Base-by-base conservation (phyloP, 805 yeast species). In the Cyberlindnera sargentensis region DNA sequence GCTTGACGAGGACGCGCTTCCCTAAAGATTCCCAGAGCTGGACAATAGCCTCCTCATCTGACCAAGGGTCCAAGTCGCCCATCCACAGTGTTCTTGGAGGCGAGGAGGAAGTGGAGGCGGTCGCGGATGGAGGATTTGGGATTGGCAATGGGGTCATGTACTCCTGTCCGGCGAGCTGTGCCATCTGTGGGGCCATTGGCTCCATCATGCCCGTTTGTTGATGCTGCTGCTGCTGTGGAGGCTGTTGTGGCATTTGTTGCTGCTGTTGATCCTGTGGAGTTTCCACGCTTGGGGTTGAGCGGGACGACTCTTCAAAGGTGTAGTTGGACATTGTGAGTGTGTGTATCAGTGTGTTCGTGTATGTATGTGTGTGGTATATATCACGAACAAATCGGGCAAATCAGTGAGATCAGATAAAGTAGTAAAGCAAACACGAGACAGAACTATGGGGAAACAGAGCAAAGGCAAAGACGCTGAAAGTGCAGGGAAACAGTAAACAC, bases 61-160 rank as follows among this genome's bases (percentile, higher is more conserved):
- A 76, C 76, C 83, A 77, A 2, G 91, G 87, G 57, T 84, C 91
- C 51, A 84, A 66, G 61, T 84, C 93, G 8, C 95, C 95, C 95
- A 84, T 84, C 95, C 95, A 84, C 30, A 84, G 65, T 1, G 95
- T 84, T 47, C 83, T 71, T 26, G 95, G 88, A 11, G 75, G 70
- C 10, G 70, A 67, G 1, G 61, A 51, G 6, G 61, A 52, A 10
- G 73, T 69, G 1, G 73, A 64, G 10, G 50, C 47, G 37, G 73
- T 71, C 3, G 76, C 68, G 3, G 75, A 72, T 36, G 82, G 82
- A 5, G 82, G 82, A 37, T 67, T 63, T 34, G 83, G 83, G 34
- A 77, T 58, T 3, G 61, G 61, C 37, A 56, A 32, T 28, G 56
- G 57, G 1, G 53, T 42, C 23, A 56, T 37, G 39, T 47, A 55